Percentiles rank a stretch among this genome's conserved stretches.
Evolutionary conservation across 108 stramenopile species (phyloP).

Genomic region (Cyclostephanos tholiformis): DNA sequence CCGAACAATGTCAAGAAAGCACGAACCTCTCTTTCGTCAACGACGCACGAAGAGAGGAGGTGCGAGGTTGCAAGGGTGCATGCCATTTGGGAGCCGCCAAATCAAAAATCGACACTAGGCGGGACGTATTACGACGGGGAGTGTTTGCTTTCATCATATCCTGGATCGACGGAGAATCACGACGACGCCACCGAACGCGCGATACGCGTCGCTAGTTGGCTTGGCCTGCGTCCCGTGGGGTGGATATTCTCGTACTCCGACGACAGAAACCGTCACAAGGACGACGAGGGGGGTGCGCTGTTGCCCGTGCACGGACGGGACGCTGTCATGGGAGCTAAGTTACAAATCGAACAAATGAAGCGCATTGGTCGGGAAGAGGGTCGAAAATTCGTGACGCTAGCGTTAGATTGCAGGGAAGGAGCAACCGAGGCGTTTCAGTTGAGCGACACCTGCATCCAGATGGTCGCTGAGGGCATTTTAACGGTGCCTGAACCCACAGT

Average conservation of each 20-base stretch:
- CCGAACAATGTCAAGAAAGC: constrained; percentile 47
- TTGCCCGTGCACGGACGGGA: constrained; percentile 72
- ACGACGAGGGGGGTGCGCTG: constrained; percentile 49
- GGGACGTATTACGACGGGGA: constrained; percentile 39
- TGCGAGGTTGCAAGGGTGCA: constrained; percentile 87
- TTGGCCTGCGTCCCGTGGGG: constrained; percentile 75
- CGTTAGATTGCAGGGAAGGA: constrained; percentile 77
- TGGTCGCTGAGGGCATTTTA: constrained; percentile 80
- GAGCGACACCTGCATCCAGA: constrained; percentile 83
- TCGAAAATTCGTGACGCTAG: constrained; percentile 69
- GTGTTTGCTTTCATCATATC: constrained; percentile 28
- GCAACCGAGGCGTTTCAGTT: constrained; percentile 89
- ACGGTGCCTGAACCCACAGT: constrained; percentile 11
- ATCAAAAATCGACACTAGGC: constrained; percentile 43
- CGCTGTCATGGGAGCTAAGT: constrained; percentile 53
- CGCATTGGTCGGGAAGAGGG: constrained; percentile 51
- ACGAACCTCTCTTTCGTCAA: constrained; percentile 73
- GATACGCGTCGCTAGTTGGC: constrained; percentile 55
- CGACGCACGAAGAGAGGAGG: constrained; percentile 60
- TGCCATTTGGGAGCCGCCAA: constrained; percentile 76
- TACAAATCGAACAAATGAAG: constrained; percentile 79
- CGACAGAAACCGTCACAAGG: constrained; percentile 53
- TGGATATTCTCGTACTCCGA: constrained; percentile 86
- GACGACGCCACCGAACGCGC: constrained; percentile 39
- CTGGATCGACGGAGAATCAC: background rate